Percentiles rank a stretch among this genome's conserved stretches.
Evolutionary conservation across 768 basidiomycete genomes (phyloP).

Genomic region (Leucocoprinus birnbaumii): DNA sequence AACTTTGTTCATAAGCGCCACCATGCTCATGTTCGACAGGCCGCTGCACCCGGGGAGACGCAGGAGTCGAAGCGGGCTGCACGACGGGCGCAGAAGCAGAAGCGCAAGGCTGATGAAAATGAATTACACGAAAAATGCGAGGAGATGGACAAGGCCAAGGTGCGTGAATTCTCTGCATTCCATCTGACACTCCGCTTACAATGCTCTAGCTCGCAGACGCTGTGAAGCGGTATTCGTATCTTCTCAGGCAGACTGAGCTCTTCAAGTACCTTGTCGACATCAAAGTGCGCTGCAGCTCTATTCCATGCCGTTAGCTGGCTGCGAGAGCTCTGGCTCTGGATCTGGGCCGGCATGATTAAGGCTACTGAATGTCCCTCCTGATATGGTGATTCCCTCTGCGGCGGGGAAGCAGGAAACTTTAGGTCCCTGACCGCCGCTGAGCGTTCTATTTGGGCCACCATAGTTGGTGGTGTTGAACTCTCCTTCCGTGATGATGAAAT

Average conservation of each 20-base stretch:
- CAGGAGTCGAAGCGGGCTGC: slow-evolving; percentile 29
- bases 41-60: slow-evolving; percentile 22
- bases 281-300: slow-evolving; percentile 53
- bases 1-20: background rate
- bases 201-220: slow-evolving; percentile 76
- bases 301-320: no score
- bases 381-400: no score
- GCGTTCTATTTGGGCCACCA: no score
- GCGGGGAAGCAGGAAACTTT: no score
- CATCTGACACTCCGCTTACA: slow-evolving; percentile 10
- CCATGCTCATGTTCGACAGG: slow-evolving; percentile 12
- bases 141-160: slow-evolving; percentile 89
- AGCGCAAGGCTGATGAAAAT: slow-evolving; percentile 67
- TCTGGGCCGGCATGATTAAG: no score
- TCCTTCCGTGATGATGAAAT: no score
- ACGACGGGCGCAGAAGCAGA: slow-evolving; percentile 37
- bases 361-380: no score
- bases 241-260: slow-evolving; percentile 94
- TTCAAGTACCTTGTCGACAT: slow-evolving; percentile 99
- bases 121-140: slow-evolving; percentile 72
- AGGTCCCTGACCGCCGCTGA: no score
- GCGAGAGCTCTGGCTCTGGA: no score
- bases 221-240: slow-evolving; percentile 94
- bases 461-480: no score
- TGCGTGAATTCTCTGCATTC: slow-evolving; percentile 21